phyloP scores from a whole-genome alignment of 306 rosid genomes.

The Vicia villosa region DNA sequence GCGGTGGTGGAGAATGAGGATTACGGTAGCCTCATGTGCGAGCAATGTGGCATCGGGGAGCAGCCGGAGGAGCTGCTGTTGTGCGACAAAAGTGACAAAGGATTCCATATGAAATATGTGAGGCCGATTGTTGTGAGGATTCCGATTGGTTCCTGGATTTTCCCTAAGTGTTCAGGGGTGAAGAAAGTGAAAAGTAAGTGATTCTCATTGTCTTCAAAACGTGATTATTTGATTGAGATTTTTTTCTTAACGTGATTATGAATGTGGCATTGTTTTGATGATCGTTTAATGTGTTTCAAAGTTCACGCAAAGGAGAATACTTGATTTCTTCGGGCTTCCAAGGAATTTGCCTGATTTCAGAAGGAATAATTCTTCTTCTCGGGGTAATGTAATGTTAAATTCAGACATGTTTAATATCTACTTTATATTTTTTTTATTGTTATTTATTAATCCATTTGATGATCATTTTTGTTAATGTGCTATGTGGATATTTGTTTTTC shows the following conservation, averaged over 20 bases:
- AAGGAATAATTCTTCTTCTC: constrained; percentile 40
- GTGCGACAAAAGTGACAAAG: too few species aligned
- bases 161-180: constrained; percentile 64
- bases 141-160: constrained; percentile 86
- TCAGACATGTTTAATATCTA: too few species aligned
- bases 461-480: constrained; percentile 10
- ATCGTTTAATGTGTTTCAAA: constrained; percentile 40
- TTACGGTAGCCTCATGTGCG: too few species aligned
- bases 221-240: background rate
- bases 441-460: too few species aligned
- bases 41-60: too few species aligned
- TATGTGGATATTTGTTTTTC: constrained; percentile 4
- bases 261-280: constrained; percentile 39
- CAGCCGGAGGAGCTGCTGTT: too few species aligned
- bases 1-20: too few species aligned
- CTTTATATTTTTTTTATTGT: too few species aligned
- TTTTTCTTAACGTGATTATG: constrained; percentile 16
- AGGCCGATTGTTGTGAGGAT: too few species aligned
- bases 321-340: constrained; percentile 74
- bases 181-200: constrained; percentile 61
- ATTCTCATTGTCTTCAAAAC: background rate
- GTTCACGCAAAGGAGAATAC: constrained; percentile 69
- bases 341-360: constrained; percentile 29
- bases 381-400: constrained; percentile 45
- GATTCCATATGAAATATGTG: too few species aligned